These are phyloP conservation scores for Coniochaeta prunicola DNA, from an alignment of 2,329 filamentous ascomycete species.

Conservation along the genomic window DNA sequence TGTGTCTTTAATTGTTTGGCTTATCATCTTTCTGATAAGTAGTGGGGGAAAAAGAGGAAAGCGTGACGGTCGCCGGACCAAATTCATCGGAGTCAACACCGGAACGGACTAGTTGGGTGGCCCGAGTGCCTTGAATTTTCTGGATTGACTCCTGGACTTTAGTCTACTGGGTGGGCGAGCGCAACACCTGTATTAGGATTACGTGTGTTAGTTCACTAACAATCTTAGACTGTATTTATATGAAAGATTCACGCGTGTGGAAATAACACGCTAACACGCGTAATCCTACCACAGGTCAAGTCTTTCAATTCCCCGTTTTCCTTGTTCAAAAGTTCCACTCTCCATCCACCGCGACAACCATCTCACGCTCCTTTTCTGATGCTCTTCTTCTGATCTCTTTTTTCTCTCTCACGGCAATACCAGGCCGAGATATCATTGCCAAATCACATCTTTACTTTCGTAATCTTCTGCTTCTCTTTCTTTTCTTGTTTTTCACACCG, in stretches of 20 bases:
- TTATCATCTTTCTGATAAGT: not conserved
- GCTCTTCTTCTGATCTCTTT: not conserved
- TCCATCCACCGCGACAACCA: not conserved
- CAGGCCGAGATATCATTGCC: not conserved
- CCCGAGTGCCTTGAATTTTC: conserved; percentile 4
- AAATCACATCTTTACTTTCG: not conserved
- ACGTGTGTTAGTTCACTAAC: no score
- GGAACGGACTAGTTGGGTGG: not conserved
- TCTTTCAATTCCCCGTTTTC: not conserved
- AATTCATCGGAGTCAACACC: not conserved
- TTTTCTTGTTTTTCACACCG: conserved; percentile 3
- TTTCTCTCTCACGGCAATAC: not conserved
- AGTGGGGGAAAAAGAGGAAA: not conserved
- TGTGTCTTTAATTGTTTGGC: no score
- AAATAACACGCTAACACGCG: no score
- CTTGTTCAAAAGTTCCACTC: not conserved
- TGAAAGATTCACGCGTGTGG: no score
- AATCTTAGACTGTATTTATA: no score
- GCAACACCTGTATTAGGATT: no score
- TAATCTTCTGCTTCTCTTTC: not conserved
- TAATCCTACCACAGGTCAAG: not conserved
- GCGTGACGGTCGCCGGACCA: not conserved
- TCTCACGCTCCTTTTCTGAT: conserved; percentile 3
- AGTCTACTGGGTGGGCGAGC: no score
- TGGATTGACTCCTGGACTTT: conserved; percentile 3